Conservation (phyloP, 768 basidiomycete genomes). For the Sutorius australiensis region DNA sequence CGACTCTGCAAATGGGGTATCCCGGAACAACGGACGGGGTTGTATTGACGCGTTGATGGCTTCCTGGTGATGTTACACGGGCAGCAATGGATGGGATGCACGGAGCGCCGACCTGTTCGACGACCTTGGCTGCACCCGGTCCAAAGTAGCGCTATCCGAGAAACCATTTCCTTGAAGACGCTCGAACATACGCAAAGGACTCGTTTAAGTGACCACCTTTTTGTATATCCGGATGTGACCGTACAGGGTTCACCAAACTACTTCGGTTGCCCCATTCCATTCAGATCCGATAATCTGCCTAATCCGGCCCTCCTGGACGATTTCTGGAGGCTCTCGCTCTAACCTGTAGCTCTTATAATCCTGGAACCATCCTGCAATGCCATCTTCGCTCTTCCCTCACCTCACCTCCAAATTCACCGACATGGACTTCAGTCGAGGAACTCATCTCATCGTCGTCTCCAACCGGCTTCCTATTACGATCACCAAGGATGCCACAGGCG, state of each 20-base stretch:
- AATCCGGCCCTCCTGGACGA: slow-evolving; percentile 25
- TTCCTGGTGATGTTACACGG: neutral
- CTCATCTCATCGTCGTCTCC: slow-evolving; percentile 90
- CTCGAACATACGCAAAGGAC: too few species aligned
- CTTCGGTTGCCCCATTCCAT: neutral
- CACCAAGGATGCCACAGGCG: slow-evolving; percentile 84
- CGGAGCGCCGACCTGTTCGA: slow-evolving; percentile 3
- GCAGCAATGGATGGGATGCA: neutral
- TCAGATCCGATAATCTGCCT: slow-evolving; percentile 33
- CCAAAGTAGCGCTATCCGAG: neutral
- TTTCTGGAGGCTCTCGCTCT: slow-evolving; percentile 18
- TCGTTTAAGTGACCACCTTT: neutral
- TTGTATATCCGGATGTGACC: too few species aligned
- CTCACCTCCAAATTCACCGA: slow-evolving; percentile 26
- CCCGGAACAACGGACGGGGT: slow-evolving; percentile 3
- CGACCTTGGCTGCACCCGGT: too few species aligned
- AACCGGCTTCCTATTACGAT: slow-evolving; percentile 96
- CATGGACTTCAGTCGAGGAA: slow-evolving; percentile 48
- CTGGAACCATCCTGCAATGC: slow-evolving; percentile 14
- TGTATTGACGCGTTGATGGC: neutral
- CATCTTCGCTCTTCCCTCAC: slow-evolving; percentile 25
- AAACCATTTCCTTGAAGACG: neutral
- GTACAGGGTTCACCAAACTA: neutral
- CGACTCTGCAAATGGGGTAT: slow-evolving; percentile 6
- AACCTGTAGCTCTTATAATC: slow-evolving; percentile 29